Base-by-base conservation (phyloP, 2,329 filamentous ascomycete genomes). In the Monosporascus ibericus region DNA sequence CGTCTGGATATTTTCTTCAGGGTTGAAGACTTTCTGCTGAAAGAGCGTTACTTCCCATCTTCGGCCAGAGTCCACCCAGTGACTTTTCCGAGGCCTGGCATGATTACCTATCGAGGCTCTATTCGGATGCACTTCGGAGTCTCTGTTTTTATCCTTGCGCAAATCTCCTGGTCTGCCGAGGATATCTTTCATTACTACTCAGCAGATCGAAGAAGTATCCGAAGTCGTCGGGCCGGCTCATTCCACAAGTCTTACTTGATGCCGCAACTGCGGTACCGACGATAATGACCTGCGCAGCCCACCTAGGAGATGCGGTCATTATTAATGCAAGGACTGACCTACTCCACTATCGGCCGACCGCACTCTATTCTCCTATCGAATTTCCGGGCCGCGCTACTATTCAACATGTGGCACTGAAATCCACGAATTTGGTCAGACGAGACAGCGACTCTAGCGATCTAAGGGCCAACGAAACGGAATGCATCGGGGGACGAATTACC, bases 381-480 rank as follows among this genome's bases (percentile, higher is more conserved):
- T 6, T 27, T 25, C 42, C n/a, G 5, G 15, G 14, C 22, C 20
- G 14, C 24, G 24, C 14, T 27, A 24, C n/a, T 27, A 44, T 24
- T 40, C 38, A 11, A 18, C 17, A n/a, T 18, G 38, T 18, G 38
- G 18, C 38, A 40, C 11, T n/a, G 38, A 40, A 20, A 20, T n/a
- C 11, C 30, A 34, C 11, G 30, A 34, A 34, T 34, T 11, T 34
- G 30, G 30, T 34, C 5, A 14, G 30, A 34, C 40, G 20, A 25
- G 22, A 24, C n/a, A 20, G 22, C 40, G 40, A 20, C 11, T 59
- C 58, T 59, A 55, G 53, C 55, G 52, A 58, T 52, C 62, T 55
- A 62, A 60, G 55, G 57, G 53, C 53, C 49, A 48, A 51, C 34
- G 49, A 50, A 48, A 52, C 50, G 54, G 52, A 34, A 37, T 56